phyloP scores from a whole-genome alignment of 2,329 filamentous ascomycete species.

The Colletotrichum tabaci region DNA sequence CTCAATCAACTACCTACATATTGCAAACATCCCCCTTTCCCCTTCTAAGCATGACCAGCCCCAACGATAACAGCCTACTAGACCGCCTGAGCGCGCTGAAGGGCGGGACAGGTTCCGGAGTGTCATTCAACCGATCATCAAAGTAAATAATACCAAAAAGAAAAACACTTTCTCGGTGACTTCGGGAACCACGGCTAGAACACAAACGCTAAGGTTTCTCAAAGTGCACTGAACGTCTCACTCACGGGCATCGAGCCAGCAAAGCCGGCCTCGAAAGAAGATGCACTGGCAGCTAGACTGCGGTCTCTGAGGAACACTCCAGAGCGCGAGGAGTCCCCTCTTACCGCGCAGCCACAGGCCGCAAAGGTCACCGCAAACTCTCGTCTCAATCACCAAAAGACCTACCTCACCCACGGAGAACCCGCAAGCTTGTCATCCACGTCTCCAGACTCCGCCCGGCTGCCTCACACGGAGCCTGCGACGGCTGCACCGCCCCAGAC shows the following conservation, averaged over 20 bases:
- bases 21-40: background rate
- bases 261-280: conserved; percentile 62
- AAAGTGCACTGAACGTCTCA: conserved; percentile 46
- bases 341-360: conserved; percentile 33
- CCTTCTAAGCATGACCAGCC: conserved; percentile 13
- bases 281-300: conserved; percentile 66
- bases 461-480: background rate
- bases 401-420: background rate
- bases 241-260: conserved; percentile 59
- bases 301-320: conserved; percentile 63
- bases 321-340: conserved; percentile 45
- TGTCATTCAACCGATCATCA: conserved; percentile 49
- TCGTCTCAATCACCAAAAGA: conserved; percentile 22
- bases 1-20: background rate
- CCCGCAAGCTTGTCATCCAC: conserved; percentile 12
- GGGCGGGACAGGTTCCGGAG: conserved; percentile 50
- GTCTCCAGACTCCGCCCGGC: background rate
- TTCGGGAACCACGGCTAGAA: conserved; percentile 4
- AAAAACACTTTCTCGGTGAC: conserved; percentile 12
- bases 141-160: conserved; percentile 54
- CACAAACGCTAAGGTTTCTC: conserved; percentile 28
- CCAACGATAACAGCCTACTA: conserved; percentile 62
- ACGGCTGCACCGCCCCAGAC: conserved; percentile 23
- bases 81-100: conserved; percentile 70
- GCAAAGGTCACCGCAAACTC: background rate